A percentile compares a stretch with the other conserved stretches of the same genome.
phyloP scores from a whole-genome alignment of 257 asterid genomes.

The Henckelia pumila region DNA sequence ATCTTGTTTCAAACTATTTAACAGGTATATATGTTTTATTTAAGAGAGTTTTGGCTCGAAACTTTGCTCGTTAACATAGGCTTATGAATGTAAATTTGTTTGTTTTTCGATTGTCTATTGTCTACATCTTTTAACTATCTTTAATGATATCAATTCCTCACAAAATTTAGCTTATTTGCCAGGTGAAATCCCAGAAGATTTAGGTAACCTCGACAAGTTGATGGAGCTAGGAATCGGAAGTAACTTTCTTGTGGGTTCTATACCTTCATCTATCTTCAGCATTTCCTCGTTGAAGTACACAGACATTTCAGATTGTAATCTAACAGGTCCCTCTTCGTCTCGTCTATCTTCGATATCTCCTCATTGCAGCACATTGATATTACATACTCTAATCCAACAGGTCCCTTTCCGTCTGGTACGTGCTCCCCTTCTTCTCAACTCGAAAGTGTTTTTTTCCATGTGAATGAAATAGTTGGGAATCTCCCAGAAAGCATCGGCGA shows the following conservation, averaged over 20 bases:
- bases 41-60: no score
- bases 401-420: slow-evolving; percentile 8
- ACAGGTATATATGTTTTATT: no score
- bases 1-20: no score
- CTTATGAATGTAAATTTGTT: background rate
- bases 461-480: slow-evolving; percentile 18
- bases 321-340: slow-evolving; percentile 31
- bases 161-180: background rate
- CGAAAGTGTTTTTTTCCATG: background rate
- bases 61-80: background rate
- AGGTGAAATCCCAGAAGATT: no score
- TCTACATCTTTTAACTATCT: no score
- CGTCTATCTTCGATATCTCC: slow-evolving; percentile 26
- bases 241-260: slow-evolving; percentile 24
- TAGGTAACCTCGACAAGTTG: slow-evolving; percentile 9
- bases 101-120: no score
- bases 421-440: slow-evolving; percentile 25
- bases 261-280: slow-evolving; percentile 32
- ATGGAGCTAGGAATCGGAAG: background rate
- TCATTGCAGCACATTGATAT: slow-evolving; percentile 17
- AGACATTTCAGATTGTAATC: slow-evolving; percentile 9
- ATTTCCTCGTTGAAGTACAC: slow-evolving; percentile 18
- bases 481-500: slow-evolving; percentile 20
- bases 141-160: background rate
- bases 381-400: background rate